Conservation (phyloP, 2,329 filamentous ascomycete species). For the Albifimbria verrucaria region DNA sequence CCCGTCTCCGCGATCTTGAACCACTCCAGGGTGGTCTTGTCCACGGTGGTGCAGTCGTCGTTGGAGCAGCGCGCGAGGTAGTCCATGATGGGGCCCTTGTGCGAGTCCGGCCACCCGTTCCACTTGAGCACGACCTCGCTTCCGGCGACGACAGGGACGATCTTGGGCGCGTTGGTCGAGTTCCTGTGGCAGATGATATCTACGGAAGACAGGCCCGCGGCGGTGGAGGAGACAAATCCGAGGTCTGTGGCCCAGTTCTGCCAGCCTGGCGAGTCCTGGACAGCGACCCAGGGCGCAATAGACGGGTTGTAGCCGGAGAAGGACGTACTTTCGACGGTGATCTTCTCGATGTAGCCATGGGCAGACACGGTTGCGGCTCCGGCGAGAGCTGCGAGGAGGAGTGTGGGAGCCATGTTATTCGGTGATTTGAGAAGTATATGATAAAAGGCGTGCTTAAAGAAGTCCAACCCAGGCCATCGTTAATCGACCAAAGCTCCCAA, state of each 20-base stretch:
- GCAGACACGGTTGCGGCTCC: not conserved
- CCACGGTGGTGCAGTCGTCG: not conserved
- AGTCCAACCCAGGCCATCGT: too few species aligned
- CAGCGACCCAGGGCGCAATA: not conserved
- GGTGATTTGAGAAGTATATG: too few species aligned
- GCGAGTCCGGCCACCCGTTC: constrained; percentile 1
- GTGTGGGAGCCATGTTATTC: too few species aligned
- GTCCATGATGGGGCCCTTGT: constrained; percentile 3
- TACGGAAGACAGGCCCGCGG: not conserved
- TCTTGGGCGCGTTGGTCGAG: not conserved
- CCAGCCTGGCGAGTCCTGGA: not conserved
- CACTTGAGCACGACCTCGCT: not conserved
- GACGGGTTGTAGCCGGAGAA: not conserved
- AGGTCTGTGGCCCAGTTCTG: not conserved
- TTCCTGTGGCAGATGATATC: not conserved
- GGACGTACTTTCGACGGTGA: not conserved
- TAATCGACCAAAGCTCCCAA: too few species aligned
- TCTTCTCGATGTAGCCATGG: not conserved
- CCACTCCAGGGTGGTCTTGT: not conserved
- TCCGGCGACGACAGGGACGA: not conserved
- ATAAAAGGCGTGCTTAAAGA: too few species aligned
- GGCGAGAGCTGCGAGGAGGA: not conserved
- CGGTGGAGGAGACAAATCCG: not conserved
- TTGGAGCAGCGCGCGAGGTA: constrained; percentile 1
- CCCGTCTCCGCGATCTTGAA: constrained; percentile 2